These are phyloP conservation scores for Leccinum fuscescens DNA, from an alignment of 1,284 basidiomycete species.

Conservation along the genomic window DNA sequence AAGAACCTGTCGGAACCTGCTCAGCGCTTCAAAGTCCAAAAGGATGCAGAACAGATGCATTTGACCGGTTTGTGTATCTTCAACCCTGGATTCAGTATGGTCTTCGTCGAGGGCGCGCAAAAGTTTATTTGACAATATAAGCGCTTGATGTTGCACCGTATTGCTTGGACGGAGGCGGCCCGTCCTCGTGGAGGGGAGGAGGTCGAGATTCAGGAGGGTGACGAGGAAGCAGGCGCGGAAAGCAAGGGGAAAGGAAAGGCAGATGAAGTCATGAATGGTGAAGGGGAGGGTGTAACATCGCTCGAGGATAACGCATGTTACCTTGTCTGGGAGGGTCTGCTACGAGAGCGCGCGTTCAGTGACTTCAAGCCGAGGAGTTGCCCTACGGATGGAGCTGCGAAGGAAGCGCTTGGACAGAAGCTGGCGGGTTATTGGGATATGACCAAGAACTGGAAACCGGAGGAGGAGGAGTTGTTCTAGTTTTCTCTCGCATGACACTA, in stretches of 20 bases:
- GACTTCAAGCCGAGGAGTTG: conserved; percentile 83
- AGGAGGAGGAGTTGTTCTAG: conserved; percentile 70
- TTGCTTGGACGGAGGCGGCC: conserved; percentile 93
- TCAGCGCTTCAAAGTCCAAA: conserved; percentile 94
- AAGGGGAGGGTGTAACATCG: conserved; percentile 36
- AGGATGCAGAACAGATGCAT: conserved; percentile 90
- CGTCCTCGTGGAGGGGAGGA: conserved; percentile 72
- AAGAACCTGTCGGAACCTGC: conserved; percentile 88
- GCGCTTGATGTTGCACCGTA: conserved; percentile 83
- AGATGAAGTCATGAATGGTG: conserved; percentile 16
- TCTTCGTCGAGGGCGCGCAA: conserved; percentile 90
- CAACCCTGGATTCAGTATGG: conserved; percentile 84
- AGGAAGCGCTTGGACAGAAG: conserved; percentile 81
- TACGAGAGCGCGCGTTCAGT: conserved; percentile 81
- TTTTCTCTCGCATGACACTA: background rate
- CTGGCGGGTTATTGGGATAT: conserved; percentile 92
- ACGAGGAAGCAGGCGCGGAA: conserved; percentile 42
- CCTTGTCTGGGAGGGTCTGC: conserved; percentile 89
- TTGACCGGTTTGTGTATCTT: conserved; percentile 90
- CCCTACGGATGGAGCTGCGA: conserved; percentile 82
- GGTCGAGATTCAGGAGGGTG: conserved; percentile 57
- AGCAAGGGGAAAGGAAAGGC: conserved; percentile 34
- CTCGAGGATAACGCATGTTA: conserved; percentile 87
- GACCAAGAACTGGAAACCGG: conserved; percentile 82
- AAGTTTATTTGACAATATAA: conserved; percentile 90